A percentile compares a stretch with the other conserved stretches of the same genome.
Evolutionary conservation across 257 asterid species (phyloP).

Genomic region (Leonotis leonurus): DNA sequence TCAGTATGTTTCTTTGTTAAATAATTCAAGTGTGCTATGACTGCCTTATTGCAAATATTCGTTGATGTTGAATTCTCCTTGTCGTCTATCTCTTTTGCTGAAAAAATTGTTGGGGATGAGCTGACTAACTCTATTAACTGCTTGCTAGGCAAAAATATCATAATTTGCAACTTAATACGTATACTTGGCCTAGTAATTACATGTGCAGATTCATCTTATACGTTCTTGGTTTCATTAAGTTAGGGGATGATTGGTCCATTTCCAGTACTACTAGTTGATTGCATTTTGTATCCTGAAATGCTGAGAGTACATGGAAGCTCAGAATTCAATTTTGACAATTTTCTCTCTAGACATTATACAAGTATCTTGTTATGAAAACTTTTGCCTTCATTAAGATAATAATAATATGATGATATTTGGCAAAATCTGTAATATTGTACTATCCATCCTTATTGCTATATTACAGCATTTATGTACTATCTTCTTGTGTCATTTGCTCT

Average conservation of each 20-base stretch:
- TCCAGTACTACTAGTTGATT: background rate
- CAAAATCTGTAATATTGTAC: background rate
- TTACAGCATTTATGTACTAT: background rate
- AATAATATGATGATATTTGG: background rate
- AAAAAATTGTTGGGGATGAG: background rate
- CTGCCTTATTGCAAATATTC: background rate
- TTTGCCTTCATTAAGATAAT: background rate
- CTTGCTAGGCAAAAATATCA: background rate
- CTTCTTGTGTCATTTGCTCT: background rate
- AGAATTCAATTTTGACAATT: background rate
- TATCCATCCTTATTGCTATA: background rate
- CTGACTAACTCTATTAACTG: background rate
- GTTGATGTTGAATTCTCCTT: background rate
- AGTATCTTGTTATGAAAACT: background rate
- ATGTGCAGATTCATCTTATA: background rate
- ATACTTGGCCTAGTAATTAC: background rate
- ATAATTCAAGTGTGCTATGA: constrained; percentile 8
- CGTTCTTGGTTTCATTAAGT: background rate
- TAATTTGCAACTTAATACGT: background rate
- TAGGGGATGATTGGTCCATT: background rate
- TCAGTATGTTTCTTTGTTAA: background rate
- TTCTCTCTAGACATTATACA: background rate
- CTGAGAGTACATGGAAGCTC: background rate
- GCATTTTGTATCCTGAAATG: background rate
- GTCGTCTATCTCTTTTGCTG: background rate